Evolutionary conservation across 441 rosid species (phyloP), one percentile per base, ranked within the genome.

Genomic region (Bocquillonia castaneifolia): DNA sequence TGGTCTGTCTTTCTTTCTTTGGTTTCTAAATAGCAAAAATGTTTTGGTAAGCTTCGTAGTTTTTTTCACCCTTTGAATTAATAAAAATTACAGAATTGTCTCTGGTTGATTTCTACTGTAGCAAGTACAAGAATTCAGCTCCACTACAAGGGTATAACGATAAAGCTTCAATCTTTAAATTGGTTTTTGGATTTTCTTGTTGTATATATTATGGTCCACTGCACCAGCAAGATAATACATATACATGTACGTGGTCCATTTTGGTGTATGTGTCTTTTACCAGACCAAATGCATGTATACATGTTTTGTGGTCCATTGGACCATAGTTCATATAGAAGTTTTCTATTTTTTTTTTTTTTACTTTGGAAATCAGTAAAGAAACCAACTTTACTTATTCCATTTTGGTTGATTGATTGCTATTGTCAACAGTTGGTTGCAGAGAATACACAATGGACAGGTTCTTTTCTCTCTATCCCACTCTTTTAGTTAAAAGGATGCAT

Each of bases 401-500:
- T 10, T 42, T 10, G 5, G 14, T 42, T 42, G 47, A 42, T 42
- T 42, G 12, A 5, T 42, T 42, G 3, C 47, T 42, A 12, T 42
- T 26, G 20, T 32, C 9, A 71, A 39, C 86, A 90, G 96, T 75
- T 93, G 98, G 98, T 74, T 87, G 86, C 97, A 86, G 86, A 76
- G 98, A 68, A 91, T 93, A 29, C 85, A 79, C 48, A 91, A 81
- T 76, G 96, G 90, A 72, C 97, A 93, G 96, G 98, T 88, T 75
- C 17, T 70, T 67, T 15, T 39, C 40, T 17, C 50, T 14, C 20
- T 29, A 55, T 25, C 28, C 22, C 28, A 6, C 3, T 20, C 13
- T 50, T 7, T 20, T 7, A 1, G 10, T 18, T 20, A 45, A 15
- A 14, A 6, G 15, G 26, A 42, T 56, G 36, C 42, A 18, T 34